Base-by-base conservation (phyloP, 1,284 basidiomycete genomes). In the Ustilago bromivora region DNA sequence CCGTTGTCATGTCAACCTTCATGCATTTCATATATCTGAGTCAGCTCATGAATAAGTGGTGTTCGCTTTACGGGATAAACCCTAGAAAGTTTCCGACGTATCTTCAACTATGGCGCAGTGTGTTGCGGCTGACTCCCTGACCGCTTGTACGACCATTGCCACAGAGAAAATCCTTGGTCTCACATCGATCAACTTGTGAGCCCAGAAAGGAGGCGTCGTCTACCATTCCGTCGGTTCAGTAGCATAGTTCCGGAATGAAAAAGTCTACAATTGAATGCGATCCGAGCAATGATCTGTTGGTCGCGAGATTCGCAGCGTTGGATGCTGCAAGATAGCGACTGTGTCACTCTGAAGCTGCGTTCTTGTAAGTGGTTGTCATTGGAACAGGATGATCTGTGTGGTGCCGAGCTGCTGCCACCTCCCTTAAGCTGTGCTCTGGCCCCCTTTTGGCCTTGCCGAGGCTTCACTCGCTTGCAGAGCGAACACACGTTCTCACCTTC, bases 391-490 rank as follows among this genome's bases (percentile, higher is more conserved):
- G 23, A 28, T 28, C 23, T 28, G 23, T 46, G 46, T 58, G 34
- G 34, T 58, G 57, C 57, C 57, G 41, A 57, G 56, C 56, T 57
- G 31, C 31, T 28, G 56, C 43, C 28, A n/a, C 46, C n/a, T 19
- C 40, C 40, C 40, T 41, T 41, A 15, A 7, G 40, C 40, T 41
- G 7, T 46, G n/a, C 43, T 46, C 1, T 51, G 11, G 15, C 15
- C 28, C 49, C 49, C n/a, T 51, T 34, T 32, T 51, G 1, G 28
- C n/a, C 11, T 51, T 34, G 49, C 49, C 49, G 49, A 34, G 49
- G 41, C 17, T 28, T 23, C 19, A 51, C 19, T 53, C 51, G 43
- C 43, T 46, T 15, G 17, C 3, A 10, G 10, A 17, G 7, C 13
- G 10, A 17, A 15, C 13, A 41, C 40, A 41, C 40, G 12, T 41